Evolutionary conservation across 257 asterid genomes (phyloP).

Genomic region (Solanum gracilifrons): DNA sequence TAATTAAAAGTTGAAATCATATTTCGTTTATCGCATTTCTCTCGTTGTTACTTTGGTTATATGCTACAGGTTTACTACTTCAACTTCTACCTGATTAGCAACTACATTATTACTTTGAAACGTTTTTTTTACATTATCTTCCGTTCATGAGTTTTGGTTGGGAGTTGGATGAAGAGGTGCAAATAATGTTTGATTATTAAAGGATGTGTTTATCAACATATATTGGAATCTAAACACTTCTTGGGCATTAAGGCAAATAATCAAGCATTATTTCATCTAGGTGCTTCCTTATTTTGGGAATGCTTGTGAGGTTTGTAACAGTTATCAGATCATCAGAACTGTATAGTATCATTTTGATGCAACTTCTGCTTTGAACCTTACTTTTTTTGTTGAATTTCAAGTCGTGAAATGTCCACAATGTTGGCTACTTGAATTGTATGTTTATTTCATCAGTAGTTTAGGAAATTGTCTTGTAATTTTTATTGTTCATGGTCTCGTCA

Average conservation of each 20-base stretch:
- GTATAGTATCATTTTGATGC: not conserved
- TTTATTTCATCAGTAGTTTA: too few relatives aligned
- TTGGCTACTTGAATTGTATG: too few relatives aligned
- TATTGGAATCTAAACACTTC: not conserved
- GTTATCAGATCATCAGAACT: not conserved
- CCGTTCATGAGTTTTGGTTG: not conserved
- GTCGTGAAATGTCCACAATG: not conserved
- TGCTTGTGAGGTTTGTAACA: not conserved
- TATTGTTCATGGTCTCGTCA: not conserved
- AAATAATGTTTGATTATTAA: not conserved
- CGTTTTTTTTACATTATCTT: not conserved
- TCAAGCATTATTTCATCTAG: not conserved
- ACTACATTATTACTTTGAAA: not conserved
- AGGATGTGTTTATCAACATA: not conserved
- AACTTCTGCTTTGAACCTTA: not conserved
- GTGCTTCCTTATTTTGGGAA: not conserved
- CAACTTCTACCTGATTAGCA: not conserved
- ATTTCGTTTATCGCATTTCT: not conserved
- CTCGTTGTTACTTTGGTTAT: not conserved
- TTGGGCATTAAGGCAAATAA: not conserved
- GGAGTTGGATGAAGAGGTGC: not conserved
- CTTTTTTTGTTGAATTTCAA: not conserved
- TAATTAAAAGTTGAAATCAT: not conserved
- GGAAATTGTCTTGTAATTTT: too few relatives aligned
- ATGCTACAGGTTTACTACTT: not conserved